These are phyloP conservation scores for Mucor velutinosus DNA, from an alignment of 371 early-diverging fungal species.

Conservation along the genomic window DNA sequence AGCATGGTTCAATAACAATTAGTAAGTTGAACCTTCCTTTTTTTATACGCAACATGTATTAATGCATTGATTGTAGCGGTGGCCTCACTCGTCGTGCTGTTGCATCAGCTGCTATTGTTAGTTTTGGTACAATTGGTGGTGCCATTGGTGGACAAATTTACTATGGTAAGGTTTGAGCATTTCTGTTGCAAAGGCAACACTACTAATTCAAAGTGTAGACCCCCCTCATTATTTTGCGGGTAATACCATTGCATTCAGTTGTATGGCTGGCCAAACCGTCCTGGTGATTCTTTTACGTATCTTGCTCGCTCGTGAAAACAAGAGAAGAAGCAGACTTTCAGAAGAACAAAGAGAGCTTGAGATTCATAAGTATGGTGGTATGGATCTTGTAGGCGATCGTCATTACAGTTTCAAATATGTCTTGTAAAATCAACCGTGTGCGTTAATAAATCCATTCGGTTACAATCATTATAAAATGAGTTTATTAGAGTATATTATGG, in stretches of 20 bases:
- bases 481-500: neutral
- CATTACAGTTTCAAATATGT: constrained; percentile 36
- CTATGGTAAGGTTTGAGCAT: constrained; percentile 18
- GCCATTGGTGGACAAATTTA: constrained; percentile 46
- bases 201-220: constrained; percentile 10
- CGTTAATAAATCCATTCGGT: neutral
- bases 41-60: neutral
- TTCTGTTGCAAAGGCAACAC: neutral
- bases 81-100: constrained; percentile 42
- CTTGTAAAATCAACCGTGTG: constrained; percentile 5
- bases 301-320: constrained; percentile 35
- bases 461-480: neutral
- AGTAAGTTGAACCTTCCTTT: constrained; percentile 13
- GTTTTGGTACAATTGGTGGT: constrained; percentile 39
- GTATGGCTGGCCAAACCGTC: constrained; percentile 31
- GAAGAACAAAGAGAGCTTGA: constrained; percentile 32
- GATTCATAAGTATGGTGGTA: constrained; percentile 39
- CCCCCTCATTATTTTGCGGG: constrained; percentile 32
- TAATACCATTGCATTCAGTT: constrained; percentile 33
- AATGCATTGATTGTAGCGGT: constrained; percentile 16
- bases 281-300: constrained; percentile 19
- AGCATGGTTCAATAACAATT: constrained; percentile 44
- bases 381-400: constrained; percentile 50
- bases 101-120: constrained; percentile 42
- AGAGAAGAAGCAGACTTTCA: constrained; percentile 23